Percentiles rank a stretch among this genome's conserved stretches.
These are phyloP conservation scores for Yamadazyma buinensis DNA, from an alignment of 1,139 yeast genomes.

Conservation along the genomic window DNA sequence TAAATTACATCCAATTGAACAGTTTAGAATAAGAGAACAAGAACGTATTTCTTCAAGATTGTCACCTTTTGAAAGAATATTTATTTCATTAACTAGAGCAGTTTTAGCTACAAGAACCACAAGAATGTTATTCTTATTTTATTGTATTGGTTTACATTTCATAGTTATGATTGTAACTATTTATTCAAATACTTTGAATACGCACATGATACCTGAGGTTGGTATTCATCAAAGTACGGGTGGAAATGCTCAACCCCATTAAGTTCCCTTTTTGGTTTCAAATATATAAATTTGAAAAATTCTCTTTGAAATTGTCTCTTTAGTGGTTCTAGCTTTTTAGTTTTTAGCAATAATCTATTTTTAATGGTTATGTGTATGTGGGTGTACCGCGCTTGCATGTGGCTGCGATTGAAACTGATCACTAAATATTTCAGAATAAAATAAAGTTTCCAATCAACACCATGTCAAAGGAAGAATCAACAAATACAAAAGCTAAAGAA, in stretches of 20 bases:
- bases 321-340: too few species aligned
- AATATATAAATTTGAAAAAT: too few species aligned
- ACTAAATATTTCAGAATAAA: too few species aligned
- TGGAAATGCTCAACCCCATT: constrained; percentile 18
- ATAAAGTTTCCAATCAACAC: too few species aligned
- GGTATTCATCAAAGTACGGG: constrained; percentile 48
- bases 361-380: too few species aligned
- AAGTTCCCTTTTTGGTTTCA: too few species aligned
- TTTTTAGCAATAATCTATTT: too few species aligned
- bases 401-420: too few species aligned
- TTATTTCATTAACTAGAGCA: constrained; percentile 68
- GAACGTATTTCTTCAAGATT: constrained; percentile 70
- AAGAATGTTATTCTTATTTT: constrained; percentile 67
- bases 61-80: constrained; percentile 77
- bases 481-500: neutral
- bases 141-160: constrained; percentile 73
- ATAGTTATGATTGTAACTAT: constrained; percentile 66
- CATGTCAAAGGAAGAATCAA: too few species aligned
- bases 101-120: constrained; percentile 71
- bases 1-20: constrained; percentile 78
- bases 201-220: constrained; percentile 47
- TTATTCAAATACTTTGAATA: constrained; percentile 50
- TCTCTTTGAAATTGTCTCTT: too few species aligned
- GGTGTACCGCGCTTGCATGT: too few species aligned
- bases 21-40: constrained; percentile 73